Evolutionary conservation across 306 rosid genomes (phyloP), one percentile per base, ranked within the genome.

Genomic region (Sophora flavescens): DNA sequence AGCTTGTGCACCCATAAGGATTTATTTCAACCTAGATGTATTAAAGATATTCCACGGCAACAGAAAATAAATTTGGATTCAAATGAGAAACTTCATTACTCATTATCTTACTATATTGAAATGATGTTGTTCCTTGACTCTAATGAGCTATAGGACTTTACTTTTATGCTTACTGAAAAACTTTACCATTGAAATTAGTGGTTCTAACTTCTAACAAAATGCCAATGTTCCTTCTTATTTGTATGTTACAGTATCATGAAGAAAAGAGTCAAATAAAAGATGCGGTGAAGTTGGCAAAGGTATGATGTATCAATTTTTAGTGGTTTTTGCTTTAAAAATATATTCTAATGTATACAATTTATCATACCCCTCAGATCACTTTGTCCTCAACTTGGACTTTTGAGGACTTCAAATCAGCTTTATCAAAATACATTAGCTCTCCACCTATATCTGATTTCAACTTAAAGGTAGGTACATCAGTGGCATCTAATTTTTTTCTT

Each of bases 231-330:
- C 6, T 38, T 66, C 63, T 48, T 58, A 6, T 70, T 53, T 61
- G 14, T 76, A 36, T 78, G 68, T 78, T 78, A 54, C 98, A 93
- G 98, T 93, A 86, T 85, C 88, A 76, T 45, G 92, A 90, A 54
- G 98, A 93, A 51, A 93, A 82, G 85, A 76, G 84, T 69, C 89
- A 80, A 81, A 76, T 90, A 76, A 90, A 90, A 82, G 94, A 93
- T 81, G 90, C 91, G 13, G 82, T 91, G 83, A 93, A 93, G 89
- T 85, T 83, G 73, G 88, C 91, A 71, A 93, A 91, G 98, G 98
- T 93, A 90, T 78, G 82, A 54, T 56, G 50, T 65, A 38, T 68
- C 66, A 32, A 41, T 58, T 35, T 74, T 74, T 47, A 14, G 51
- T 67, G 41, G 71, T 83, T 83, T 83, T 57, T 69, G 17, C 3